Base-by-base conservation (phyloP, 2,329 filamentous ascomycete genomes). In the Fusarium sp. region DNA sequence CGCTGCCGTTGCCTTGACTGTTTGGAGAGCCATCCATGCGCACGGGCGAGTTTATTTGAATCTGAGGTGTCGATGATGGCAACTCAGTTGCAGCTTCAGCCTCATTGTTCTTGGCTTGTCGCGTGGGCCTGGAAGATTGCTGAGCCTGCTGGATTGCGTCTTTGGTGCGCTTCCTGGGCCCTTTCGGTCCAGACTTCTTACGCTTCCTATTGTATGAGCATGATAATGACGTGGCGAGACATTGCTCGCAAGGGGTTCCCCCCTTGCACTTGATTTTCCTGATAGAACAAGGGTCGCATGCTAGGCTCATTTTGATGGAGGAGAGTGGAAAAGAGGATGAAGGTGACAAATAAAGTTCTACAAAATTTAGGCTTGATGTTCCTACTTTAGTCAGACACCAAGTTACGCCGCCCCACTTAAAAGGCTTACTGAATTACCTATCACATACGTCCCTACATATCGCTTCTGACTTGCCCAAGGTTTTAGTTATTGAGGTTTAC, bases 151-250 rank as follows among this genome's bases (percentile, higher is more conserved):
- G 24, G 36, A 66, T 66, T 11, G 45, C 63, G 14, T 66, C 62
- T 10, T 66, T 66, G 13, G 63, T 66, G 8, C 50, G 62, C 21
- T 66, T 66, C 13, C 63, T 50, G 2, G 63, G 63, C 24, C 63
- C 63, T 14, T 66, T 66, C 0, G 63, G 63, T 0, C 63, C 63
- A 1, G 62, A 61, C 22, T 66, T 66, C 40, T 66, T 66, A 10
- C 63, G 63, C 42, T 62, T 56, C 17, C 63, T 53, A 6, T 49
- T 40, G n/a, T 61, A 65, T 11, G 63, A 66, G 22, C 63, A 66
- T 3, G 62, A 36, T 6, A 65, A 6, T 13, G 47, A 51, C 5
- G 49, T 59, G 3, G 33, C 39, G 0, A 34, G n/a, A 11, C 55
- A 66, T 17, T 52, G 62, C 15, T 56, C 44, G 17, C 63, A 62